Conservation (phyloP, 1,284 basidiomycete genomes). For the Sutorius eximius region DNA sequence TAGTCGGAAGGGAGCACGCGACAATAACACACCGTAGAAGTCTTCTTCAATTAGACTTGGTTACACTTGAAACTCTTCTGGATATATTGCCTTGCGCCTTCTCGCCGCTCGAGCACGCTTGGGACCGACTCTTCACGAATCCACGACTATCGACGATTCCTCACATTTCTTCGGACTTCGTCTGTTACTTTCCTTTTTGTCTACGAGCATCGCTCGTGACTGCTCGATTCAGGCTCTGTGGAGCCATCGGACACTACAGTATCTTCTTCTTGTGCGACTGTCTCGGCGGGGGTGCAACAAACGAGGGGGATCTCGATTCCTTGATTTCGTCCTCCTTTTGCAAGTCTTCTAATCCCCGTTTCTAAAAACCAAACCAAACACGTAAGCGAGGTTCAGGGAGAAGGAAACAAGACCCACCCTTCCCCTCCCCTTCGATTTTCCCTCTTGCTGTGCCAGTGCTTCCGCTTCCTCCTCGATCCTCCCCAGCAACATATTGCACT, state of each 20-base stretch:
- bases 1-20: too few species aligned
- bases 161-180: too few species aligned
- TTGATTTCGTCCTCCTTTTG: slow-evolving; percentile 57
- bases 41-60: too few species aligned
- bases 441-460: slow-evolving; percentile 61
- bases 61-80: too few species aligned
- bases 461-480: slow-evolving; percentile 94
- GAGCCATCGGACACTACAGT: neutral
- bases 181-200: too few species aligned
- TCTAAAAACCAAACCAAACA: slow-evolving; percentile 40
- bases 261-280: slow-evolving; percentile 56
- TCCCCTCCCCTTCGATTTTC: slow-evolving; percentile 59
- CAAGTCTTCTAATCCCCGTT: slow-evolving; percentile 65
- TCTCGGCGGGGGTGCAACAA: slow-evolving; percentile 44
- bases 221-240: too few species aligned
- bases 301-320: slow-evolving; percentile 58
- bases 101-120: too few species aligned
- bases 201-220: too few species aligned
- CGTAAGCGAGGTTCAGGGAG: neutral
- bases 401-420: slow-evolving; percentile 48
- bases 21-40: too few species aligned
- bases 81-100: too few species aligned
- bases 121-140: too few species aligned
- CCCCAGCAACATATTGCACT: slow-evolving; percentile 86
- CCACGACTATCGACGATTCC: too few species aligned